Evolutionary conservation across 768 basidiomycete species (phyloP).

Genomic region (Sarcomyxa edulis): DNA sequence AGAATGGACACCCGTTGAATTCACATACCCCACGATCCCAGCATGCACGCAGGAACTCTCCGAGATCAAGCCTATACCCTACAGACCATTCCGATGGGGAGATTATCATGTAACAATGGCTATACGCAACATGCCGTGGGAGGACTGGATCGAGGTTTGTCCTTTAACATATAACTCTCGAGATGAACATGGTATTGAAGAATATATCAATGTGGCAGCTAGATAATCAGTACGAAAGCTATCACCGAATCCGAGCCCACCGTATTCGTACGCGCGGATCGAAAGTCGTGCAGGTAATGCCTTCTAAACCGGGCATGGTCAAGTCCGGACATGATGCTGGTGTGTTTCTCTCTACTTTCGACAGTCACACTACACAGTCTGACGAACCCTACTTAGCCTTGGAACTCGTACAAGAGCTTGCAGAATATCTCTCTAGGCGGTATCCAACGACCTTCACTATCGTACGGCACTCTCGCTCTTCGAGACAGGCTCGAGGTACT

Average conservation of each 20-base stretch:
- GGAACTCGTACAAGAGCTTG: constrained; percentile 64
- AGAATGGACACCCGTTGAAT: constrained; percentile 52
- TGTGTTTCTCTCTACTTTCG: constrained; percentile 12
- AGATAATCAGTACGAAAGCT: constrained; percentile 49
- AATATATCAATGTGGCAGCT: constrained; percentile 28
- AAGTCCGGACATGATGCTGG: constrained; percentile 32
- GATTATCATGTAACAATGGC: constrained; percentile 68
- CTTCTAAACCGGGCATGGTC: constrained; percentile 38
- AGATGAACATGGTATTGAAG: not conserved
- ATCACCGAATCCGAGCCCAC: constrained; percentile 53
- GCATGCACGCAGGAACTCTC: constrained; percentile 32
- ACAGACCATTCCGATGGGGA: constrained; percentile 61
- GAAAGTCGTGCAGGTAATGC: constrained; percentile 41
- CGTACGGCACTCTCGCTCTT: constrained; percentile 41
- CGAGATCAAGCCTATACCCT: constrained; percentile 52
- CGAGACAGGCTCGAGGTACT: too few species aligned
- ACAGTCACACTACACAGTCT: not conserved
- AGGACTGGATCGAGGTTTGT: constrained; percentile 68
- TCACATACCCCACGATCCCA: constrained; percentile 46
- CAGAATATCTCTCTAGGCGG: constrained; percentile 59
- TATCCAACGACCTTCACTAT: constrained; percentile 56
- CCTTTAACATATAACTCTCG: too few species aligned
- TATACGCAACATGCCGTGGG: constrained; percentile 61
- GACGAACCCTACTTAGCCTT: constrained; percentile 33
- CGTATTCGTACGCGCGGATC: constrained; percentile 49